These are phyloP conservation scores for Rosa multiflora DNA, from an alignment of 306 rosid genomes.

Conservation along the genomic window DNA sequence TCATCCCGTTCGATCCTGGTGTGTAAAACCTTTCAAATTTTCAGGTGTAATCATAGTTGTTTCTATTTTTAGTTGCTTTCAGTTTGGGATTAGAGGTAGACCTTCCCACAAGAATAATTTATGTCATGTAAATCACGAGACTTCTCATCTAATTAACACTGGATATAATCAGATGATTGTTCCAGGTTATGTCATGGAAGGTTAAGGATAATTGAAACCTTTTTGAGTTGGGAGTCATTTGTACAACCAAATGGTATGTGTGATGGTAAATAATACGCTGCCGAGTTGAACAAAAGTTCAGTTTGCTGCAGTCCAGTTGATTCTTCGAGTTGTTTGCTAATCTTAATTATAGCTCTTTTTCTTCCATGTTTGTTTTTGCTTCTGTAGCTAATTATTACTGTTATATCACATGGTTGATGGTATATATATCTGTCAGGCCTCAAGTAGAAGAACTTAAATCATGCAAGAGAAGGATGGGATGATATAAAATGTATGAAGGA, in stretches of 20 bases:
- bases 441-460: background rate
- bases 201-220: conserved; percentile 6
- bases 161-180: conserved; percentile 7
- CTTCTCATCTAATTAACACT: conserved; percentile 20
- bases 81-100: conserved; percentile 17
- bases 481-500: too few species aligned
- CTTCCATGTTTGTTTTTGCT: background rate
- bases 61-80: conserved; percentile 30
- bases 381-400: background rate
- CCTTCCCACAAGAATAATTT: conserved; percentile 33
- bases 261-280: background rate
- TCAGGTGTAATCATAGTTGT: conserved; percentile 30
- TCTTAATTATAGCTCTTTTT: background rate
- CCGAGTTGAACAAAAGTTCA: conserved; percentile 14
- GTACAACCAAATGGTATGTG: background rate
- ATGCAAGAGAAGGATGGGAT: too few species aligned
- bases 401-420: too few species aligned
- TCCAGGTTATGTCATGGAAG: background rate
- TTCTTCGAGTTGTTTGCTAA: background rate
- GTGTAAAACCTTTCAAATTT: conserved; percentile 28
- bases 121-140: conserved; percentile 31
- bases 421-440: background rate
- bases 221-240: conserved; percentile 7
- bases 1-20: background rate
- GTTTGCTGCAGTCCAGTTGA: background rate